Evolutionary conservation across 1,284 basidiomycete species (phyloP), one percentile per base, ranked within the genome.

Genomic region (Moesziomyces sp.): DNA sequence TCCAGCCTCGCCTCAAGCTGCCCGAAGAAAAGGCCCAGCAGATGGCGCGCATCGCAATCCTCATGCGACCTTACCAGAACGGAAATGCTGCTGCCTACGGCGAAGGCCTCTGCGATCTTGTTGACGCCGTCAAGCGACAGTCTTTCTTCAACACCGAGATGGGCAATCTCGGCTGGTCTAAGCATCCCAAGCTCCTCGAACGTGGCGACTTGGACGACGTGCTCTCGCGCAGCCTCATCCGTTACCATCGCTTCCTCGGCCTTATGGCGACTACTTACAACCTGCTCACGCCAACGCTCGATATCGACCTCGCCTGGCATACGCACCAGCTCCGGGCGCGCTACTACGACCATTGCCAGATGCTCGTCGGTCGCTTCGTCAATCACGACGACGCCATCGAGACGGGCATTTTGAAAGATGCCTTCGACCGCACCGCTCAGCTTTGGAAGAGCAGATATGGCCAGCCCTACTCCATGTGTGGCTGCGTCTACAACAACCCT

Each of bases 221-320:
- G 3, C 61, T 74, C 28, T 42, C 54, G 13, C 66, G 71, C 19
- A 62, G 58, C 26, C 26, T 79, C 24, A 67, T 79, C 13, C 66
- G 79, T 18, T 81, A 81, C 45, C 68, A 78, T 53, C 58, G 54
- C 19, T 81, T 59, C 51, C 49, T 79, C 8, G 56, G 74, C 16
- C 58, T 81, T 16, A 56, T 73, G 50, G 40, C 58, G 0, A 30
- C 28, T 5, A 48, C 46, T 18, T 35, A 46, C 38, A 52, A 52
- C 4, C 44, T 76, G 38, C 61, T 77, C 13, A 64, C 66, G 40
- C 79, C 77, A 1, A 79, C 77, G 8, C 49, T 81, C 23, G 79
- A 81, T 40, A 79, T 81, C 34, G 79, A 81, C 51, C 70, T 81
- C 13, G 53, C 45, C 46, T 81, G 77, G 75, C 79, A 81, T 45